Evolutionary conservation across 495 filamentous ascomycete species (phyloP).

Genomic region (Xylaria sp.): DNA sequence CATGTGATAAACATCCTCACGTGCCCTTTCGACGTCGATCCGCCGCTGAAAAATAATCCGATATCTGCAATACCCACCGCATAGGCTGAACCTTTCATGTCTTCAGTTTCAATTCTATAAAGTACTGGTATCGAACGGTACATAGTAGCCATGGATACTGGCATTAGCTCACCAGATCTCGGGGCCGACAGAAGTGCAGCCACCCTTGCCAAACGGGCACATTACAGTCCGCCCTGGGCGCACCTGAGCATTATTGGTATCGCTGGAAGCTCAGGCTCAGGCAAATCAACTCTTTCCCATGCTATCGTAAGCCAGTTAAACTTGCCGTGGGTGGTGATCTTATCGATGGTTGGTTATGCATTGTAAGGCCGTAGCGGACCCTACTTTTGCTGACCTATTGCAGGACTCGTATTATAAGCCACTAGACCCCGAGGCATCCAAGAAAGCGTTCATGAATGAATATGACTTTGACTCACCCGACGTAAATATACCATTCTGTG

Average conservation of each 20-base stretch:
- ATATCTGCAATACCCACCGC: not conserved
- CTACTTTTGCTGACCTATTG: constrained; percentile 26
- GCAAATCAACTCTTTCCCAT: constrained; percentile 94
- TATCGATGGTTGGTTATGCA: constrained; percentile 78
- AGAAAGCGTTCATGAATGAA: constrained; percentile 81
- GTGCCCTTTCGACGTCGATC: constrained; percentile 6
- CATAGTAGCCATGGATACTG: constrained; percentile 39
- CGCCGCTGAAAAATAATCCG: not conserved
- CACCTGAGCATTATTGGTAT: constrained; percentile 94
- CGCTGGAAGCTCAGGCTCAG: constrained; percentile 93
- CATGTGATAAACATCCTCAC: constrained; percentile 17
- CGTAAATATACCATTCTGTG: constrained; percentile 37
- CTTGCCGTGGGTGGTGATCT: constrained; percentile 95
- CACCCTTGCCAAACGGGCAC: constrained; percentile 58
- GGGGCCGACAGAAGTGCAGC: constrained; percentile 38
- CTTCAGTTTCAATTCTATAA: constrained; percentile 4
- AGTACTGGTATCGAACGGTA: constrained; percentile 2
- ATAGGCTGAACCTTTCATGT: constrained; percentile 9
- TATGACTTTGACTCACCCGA: constrained; percentile 96
- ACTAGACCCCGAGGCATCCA: constrained; percentile 74
- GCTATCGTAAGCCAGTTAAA: constrained; percentile 90
- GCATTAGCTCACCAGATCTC: constrained; percentile 33
- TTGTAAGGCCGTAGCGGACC: not conserved
- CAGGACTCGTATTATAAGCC: constrained; percentile 98
- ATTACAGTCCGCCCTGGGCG: constrained; percentile 94